A percentile compares a stretch with the other conserved stretches of the same genome.
Conservation (phyloP, 306 rosid genomes). For the Parietaria judaica region DNA sequence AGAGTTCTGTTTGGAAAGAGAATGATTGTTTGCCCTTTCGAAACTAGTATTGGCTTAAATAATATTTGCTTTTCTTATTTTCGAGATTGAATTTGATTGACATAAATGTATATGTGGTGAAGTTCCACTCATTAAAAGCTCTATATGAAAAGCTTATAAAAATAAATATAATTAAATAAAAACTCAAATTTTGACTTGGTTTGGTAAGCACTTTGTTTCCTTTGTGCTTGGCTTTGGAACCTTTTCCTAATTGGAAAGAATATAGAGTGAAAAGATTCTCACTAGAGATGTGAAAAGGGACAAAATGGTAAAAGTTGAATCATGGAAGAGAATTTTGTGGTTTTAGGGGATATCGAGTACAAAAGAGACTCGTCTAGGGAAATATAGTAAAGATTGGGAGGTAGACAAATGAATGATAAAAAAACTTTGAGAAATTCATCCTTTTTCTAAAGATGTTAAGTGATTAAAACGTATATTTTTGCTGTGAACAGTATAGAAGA, state of each 20-base stretch:
- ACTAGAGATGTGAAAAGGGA: slow-evolving; percentile 9
- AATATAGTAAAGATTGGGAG: neutral
- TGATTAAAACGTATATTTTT: too few relatives aligned
- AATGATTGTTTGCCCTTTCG: too few relatives aligned
- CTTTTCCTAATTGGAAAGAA: neutral
- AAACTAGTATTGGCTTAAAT: too few relatives aligned
- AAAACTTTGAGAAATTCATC: too few relatives aligned
- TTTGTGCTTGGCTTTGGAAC: neutral
- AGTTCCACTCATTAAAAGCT: slow-evolving; percentile 9
- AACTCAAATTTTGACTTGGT: neutral
- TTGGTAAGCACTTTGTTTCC: neutral
- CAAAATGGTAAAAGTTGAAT: neutral
- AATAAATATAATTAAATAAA: too few relatives aligned
- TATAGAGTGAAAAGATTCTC: neutral
- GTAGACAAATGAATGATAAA: neutral
- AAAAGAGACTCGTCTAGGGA: neutral
- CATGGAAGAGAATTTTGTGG: neutral
- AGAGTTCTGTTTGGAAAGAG: too few relatives aligned
- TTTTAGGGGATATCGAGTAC: neutral
- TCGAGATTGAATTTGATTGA: too few relatives aligned
- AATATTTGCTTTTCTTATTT: too few relatives aligned
- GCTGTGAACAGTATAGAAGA: too few relatives aligned
- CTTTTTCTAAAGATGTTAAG: too few relatives aligned
- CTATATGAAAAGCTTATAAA: neutral
- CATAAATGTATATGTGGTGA: neutral